Evolutionary conservation across 495 filamentous ascomycete genomes (phyloP).

Genomic region (Penicillium daleae): DNA sequence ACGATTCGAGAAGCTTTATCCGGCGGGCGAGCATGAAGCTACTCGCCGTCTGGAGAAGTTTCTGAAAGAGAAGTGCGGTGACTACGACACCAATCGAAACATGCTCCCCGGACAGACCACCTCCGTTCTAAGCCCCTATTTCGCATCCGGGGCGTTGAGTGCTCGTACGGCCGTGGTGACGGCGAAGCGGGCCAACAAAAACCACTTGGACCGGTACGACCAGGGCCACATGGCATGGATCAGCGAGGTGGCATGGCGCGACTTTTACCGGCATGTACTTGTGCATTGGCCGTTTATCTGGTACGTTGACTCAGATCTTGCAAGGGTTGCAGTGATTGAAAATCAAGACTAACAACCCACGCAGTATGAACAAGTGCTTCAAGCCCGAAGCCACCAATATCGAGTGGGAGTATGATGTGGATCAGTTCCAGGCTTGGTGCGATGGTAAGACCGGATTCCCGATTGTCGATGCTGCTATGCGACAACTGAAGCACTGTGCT

Average conservation of each 20-base stretch:
- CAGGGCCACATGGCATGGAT: constrained; percentile 78
- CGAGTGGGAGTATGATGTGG: constrained; percentile 74
- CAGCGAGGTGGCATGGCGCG: constrained; percentile 86
- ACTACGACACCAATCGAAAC: constrained; percentile 65
- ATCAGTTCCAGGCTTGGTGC: constrained; percentile 74
- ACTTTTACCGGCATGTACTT: constrained; percentile 91
- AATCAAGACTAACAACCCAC: not conserved
- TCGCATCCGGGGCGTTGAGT: constrained; percentile 76
- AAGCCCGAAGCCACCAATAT: constrained; percentile 86
- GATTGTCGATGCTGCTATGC: constrained; percentile 92
- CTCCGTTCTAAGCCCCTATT: constrained; percentile 76
- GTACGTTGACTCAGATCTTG: constrained; percentile 43
- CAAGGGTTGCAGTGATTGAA: not conserved
- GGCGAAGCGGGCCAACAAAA: constrained; percentile 70
- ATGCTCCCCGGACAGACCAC: constrained; percentile 66
- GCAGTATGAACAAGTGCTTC: constrained; percentile 91
- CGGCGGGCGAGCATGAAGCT: constrained; percentile 81
- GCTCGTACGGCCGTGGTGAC: constrained; percentile 71
- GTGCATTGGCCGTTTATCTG: constrained; percentile 88
- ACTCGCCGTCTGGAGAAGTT: constrained; percentile 68
- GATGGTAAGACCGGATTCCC: constrained; percentile 80
- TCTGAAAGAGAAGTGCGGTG: constrained; percentile 62
- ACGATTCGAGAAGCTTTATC: constrained; percentile 65
- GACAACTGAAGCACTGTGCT: constrained; percentile 69
- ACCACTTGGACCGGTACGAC: constrained; percentile 69